phyloP scores from a whole-genome alignment of 1,284 basidiomycete genomes.

The Entoloma clypeatum region DNA sequence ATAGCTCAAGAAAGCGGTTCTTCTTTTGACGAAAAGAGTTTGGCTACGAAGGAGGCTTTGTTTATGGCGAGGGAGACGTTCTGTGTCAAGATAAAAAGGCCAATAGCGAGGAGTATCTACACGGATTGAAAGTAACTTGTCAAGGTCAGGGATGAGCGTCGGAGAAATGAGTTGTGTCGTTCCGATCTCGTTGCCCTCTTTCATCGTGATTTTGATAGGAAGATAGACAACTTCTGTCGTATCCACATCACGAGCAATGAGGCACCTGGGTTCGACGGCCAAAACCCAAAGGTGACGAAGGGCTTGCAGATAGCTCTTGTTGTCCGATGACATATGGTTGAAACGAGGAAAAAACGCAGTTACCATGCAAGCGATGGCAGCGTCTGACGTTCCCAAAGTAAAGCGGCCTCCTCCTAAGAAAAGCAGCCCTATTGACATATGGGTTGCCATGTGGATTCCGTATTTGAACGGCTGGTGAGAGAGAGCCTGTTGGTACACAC shows the following conservation, averaged over 20 bases:
- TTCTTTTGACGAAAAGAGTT: slow-evolving; percentile 88
- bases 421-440: slow-evolving; percentile 88
- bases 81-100: slow-evolving; percentile 82
- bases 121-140: slow-evolving; percentile 72
- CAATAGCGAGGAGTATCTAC: slow-evolving; percentile 94
- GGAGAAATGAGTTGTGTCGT: slow-evolving; percentile 83
- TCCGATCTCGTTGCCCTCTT: slow-evolving; percentile 55
- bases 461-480: slow-evolving; percentile 81
- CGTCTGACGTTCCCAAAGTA: slow-evolving; percentile 89
- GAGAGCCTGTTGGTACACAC: slow-evolving; percentile 79
- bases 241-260: slow-evolving; percentile 89
- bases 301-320: slow-evolving; percentile 89
- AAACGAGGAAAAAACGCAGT: slow-evolving; percentile 91
- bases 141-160: slow-evolving; percentile 86
- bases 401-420: slow-evolving; percentile 94
- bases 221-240: slow-evolving; percentile 87
- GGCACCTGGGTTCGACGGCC: slow-evolving; percentile 90
- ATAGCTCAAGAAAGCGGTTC: slow-evolving; percentile 90
- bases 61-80: slow-evolving; percentile 63
- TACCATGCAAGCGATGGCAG: slow-evolving; percentile 86
- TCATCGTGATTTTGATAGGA: slow-evolving; percentile 81
- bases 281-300: slow-evolving; percentile 95
- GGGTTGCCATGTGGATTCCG: slow-evolving; percentile 87
- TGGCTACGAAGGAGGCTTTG: slow-evolving; percentile 69
- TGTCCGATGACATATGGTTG: slow-evolving; percentile 76